phyloP scores from a whole-genome alignment of 805 yeast species.

The Saturnispora mendoncae region DNA sequence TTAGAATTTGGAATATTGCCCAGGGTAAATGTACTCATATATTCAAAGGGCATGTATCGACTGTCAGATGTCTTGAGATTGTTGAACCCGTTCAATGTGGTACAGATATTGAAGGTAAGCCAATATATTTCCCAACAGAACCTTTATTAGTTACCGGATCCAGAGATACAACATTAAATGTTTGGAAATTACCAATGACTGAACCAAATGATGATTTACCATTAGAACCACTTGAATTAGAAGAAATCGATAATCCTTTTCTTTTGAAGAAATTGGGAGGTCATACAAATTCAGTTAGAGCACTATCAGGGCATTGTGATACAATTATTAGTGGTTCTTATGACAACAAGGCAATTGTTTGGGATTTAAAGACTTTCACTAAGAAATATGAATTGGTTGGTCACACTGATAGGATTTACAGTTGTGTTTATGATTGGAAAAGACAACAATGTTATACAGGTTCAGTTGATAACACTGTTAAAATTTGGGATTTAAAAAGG shows the following conservation, averaged over 20 bases:
- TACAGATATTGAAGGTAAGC: conserved; percentile 47
- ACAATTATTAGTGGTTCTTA: conserved; percentile 83
- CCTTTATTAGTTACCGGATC: conserved; percentile 80
- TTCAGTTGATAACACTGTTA: conserved; percentile 79
- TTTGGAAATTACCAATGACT: conserved; percentile 65
- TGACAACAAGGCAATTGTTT: conserved; percentile 82
- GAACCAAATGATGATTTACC: conserved; percentile 30
- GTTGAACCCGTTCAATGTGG: conserved; percentile 60
- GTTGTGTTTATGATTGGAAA: conserved; percentile 73
- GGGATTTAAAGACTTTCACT: conserved; percentile 73
- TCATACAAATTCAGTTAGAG: conserved; percentile 73
- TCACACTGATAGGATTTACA: conserved; percentile 80
- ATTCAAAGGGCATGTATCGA: conserved; percentile 84
- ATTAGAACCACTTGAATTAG: conserved; percentile 30
- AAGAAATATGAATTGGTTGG: conserved; percentile 72
- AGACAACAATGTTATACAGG: conserved; percentile 83
- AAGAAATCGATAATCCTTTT: conserved; percentile 46
- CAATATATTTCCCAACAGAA: conserved; percentile 45
- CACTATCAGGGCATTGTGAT: conserved; percentile 80
- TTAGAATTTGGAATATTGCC: conserved; percentile 85
- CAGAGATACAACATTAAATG: conserved; percentile 71
- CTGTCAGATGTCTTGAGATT: conserved; percentile 86
- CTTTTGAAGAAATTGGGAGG: conserved; percentile 64
- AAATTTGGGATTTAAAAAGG: conserved; percentile 79
- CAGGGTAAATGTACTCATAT: conserved; percentile 85